Percentiles rank a stretch among this genome's conserved stretches.
These are phyloP conservation scores for Aureobasidium vineae DNA, from an alignment of 2,329 filamentous ascomycete species.

Conservation along the genomic window DNA sequence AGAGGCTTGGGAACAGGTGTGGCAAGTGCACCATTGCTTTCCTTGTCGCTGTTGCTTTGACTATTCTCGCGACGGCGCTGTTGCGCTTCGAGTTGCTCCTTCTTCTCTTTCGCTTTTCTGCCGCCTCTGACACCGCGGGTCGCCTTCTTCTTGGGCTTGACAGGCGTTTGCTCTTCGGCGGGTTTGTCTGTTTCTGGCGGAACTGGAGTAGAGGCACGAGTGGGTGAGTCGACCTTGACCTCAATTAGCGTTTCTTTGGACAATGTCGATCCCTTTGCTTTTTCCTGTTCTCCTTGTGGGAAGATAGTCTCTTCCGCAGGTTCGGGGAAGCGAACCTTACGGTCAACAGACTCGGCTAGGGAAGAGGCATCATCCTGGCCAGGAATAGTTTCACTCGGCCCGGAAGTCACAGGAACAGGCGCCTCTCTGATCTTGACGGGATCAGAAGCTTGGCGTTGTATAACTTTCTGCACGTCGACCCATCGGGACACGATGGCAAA, in stretches of 20 bases:
- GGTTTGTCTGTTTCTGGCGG: slow-evolving; percentile 22
- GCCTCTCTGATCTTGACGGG: not conserved
- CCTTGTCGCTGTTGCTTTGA: slow-evolving; percentile 26
- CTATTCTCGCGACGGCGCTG: slow-evolving; percentile 27
- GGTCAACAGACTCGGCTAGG: not conserved
- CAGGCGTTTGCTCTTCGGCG: slow-evolving; percentile 26
- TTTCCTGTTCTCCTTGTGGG: slow-evolving; percentile 31
- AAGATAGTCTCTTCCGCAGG: slow-evolving; percentile 40
- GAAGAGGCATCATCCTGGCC: not conserved
- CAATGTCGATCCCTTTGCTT: slow-evolving; percentile 28
- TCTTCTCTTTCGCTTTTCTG: slow-evolving; percentile 36
- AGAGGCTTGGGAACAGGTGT: slow-evolving; percentile 34
- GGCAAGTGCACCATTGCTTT: slow-evolving; percentile 35
- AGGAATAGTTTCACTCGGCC: not conserved
- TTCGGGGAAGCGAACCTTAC: slow-evolving; percentile 32
- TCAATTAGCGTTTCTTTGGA: slow-evolving; percentile 5
- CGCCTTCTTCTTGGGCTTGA: slow-evolving; percentile 48
- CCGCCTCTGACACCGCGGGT: slow-evolving; percentile 47
- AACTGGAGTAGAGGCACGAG: slow-evolving; percentile 14
- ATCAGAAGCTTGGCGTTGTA: not conserved
- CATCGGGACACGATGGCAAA: slow-evolving; percentile 3
- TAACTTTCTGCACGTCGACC: slow-evolving; percentile 4
- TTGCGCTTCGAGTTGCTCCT: slow-evolving; percentile 29
- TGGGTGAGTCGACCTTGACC: slow-evolving; percentile 20
- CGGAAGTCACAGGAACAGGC: not conserved